phyloP scores from a whole-genome alignment of 352 stramenopile genomes.

The Thalassiosira oceanica region DNA sequence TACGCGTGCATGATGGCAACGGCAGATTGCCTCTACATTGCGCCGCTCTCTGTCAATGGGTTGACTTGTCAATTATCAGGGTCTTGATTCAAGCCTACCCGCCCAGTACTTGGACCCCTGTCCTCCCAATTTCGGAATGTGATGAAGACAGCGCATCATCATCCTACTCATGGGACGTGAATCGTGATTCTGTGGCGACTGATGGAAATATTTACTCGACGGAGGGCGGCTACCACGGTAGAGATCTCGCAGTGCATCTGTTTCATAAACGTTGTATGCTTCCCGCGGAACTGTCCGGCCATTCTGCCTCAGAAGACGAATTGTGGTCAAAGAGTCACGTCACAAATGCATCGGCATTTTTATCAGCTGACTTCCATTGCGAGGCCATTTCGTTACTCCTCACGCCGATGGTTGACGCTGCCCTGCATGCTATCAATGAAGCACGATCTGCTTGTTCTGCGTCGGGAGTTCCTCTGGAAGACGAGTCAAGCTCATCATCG shows the following conservation, averaged over 20 bases:
- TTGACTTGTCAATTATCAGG: conserved; percentile 17
- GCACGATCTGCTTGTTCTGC: too few relatives aligned
- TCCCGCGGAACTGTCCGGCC: not conserved
- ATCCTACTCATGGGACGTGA: not conserved
- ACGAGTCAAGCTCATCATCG: too few relatives aligned
- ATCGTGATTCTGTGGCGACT: too few relatives aligned
- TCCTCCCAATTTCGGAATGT: conserved; percentile 4
- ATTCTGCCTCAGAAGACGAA: conserved; percentile 2
- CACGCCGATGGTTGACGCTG: conserved; percentile 16
- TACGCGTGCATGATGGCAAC: conserved; percentile 26
- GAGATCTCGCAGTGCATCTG: conserved; percentile 36
- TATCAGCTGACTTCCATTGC: conserved; percentile 19
- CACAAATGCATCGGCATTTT: conserved; percentile 11
- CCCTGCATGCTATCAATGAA: not conserved
- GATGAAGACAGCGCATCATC: not conserved
- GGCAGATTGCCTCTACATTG: conserved; percentile 37
- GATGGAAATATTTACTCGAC: too few relatives aligned
- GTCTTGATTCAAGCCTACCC: conserved; percentile 19
- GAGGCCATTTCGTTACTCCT: conserved; percentile 22
- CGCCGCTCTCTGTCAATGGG: conserved; percentile 21
- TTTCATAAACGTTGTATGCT: conserved; percentile 22
- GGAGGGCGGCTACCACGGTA: conserved; percentile 19
- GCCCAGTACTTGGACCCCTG: conserved; percentile 14
- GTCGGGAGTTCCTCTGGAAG: too few relatives aligned
- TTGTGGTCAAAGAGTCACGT: not conserved